Evolutionary conservation across 1,284 basidiomycete species (phyloP).

Genomic region (Psilocybe mexicana): DNA sequence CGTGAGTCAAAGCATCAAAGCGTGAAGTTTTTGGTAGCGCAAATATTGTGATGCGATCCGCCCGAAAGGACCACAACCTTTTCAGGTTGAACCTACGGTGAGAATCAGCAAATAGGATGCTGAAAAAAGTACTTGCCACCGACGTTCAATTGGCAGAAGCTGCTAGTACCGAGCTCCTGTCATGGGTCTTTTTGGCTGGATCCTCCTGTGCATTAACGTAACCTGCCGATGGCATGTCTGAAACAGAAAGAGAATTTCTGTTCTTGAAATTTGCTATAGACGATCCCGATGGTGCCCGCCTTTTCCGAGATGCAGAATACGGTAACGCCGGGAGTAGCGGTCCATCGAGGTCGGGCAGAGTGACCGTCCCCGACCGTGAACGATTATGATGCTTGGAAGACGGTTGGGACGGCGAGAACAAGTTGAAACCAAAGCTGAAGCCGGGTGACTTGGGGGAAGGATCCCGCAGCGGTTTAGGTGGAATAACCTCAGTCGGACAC

Average conservation of each 20-base stretch:
- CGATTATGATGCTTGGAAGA: conserved; percentile 3
- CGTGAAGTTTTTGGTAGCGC: neutral
- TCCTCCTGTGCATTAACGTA: conserved; percentile 1
- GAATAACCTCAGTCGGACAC: neutral
- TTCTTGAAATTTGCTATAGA: conserved; percentile 4
- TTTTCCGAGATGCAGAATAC: conserved; percentile 16
- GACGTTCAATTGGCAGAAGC: conserved; percentile 60
- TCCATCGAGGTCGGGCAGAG: conserved; percentile 5
- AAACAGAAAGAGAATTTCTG: conserved; percentile 22
- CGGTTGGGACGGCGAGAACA: conserved; percentile 4
- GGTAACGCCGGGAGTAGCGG: conserved; percentile 7
- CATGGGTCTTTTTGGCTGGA: conserved; percentile 33
- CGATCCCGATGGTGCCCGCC: conserved; percentile 9
- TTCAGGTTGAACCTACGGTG: neutral
- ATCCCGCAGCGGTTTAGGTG: neutral
- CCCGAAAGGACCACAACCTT: neutral
- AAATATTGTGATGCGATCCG: neutral
- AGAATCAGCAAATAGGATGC: neutral
- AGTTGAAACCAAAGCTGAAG: conserved; percentile 3
- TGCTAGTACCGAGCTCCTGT: conserved; percentile 53
- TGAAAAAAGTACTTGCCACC: conserved; percentile 13
- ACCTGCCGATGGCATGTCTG: neutral
- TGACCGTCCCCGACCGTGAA: conserved; percentile 16
- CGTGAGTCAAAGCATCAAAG: neutral
- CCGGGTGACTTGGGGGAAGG: neutral